phyloP scores from a whole-genome alignment of 2,329 filamentous ascomycete genomes.

The Blumeria graminis region DNA sequence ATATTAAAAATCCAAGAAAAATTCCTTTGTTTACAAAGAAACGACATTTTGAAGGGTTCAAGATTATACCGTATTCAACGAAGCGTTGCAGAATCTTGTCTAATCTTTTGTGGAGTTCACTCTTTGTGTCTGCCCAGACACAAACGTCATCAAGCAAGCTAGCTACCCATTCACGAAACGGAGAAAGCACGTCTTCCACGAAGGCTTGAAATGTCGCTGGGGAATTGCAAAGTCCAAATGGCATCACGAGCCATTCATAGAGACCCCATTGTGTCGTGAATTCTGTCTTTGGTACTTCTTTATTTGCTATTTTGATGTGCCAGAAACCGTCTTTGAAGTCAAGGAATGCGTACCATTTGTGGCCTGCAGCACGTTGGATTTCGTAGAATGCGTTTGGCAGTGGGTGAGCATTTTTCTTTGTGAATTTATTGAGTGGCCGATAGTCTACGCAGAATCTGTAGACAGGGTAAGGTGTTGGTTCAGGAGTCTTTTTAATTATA shows the following conservation, averaged over 20 bases:
- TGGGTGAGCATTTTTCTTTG: not conserved
- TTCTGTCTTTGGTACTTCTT: not conserved
- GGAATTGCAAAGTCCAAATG: slow-evolving; percentile 1
- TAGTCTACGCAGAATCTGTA: not conserved
- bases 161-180: not conserved
- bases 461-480: not conserved
- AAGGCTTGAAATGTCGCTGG: slow-evolving; percentile 2
- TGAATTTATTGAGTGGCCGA: not conserved
- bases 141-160: not conserved
- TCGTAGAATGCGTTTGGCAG: not conserved
- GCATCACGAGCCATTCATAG: slow-evolving; percentile 2
- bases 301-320: not conserved
- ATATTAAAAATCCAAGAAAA: not conserved
- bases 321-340: not conserved
- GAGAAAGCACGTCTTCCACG: not conserved
- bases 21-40: not conserved
- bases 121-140: not conserved
- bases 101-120: not conserved
- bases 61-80: not conserved
- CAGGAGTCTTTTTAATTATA: not conserved
- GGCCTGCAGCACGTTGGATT: not conserved
- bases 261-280: not conserved
- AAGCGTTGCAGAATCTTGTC: not conserved
- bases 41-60: not conserved
- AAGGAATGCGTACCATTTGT: not conserved